Base-by-base conservation (phyloP, 2,329 filamentous ascomycete species). In the Sarocladium strictum region DNA sequence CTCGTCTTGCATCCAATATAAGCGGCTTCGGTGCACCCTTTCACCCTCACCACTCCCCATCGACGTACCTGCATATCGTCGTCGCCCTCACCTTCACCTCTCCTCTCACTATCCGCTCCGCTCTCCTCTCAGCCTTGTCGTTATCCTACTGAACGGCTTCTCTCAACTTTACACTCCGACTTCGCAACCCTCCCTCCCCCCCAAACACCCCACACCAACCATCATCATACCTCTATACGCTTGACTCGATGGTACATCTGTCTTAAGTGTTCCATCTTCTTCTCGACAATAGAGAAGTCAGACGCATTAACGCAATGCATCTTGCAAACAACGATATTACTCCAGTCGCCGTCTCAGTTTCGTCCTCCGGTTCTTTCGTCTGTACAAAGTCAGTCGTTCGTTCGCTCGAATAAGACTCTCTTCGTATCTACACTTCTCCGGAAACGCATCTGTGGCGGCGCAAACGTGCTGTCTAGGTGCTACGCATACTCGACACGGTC, bases 341-440 rank as follows among this genome's bases (percentile, higher is more conserved):
- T 74, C 77, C 81, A 84, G 82, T 85, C 80, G 81, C 76, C 78
- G 73, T 80, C 79, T 78, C 74, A 71, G 78, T 75, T 72, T 75
- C 72, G 80, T 81, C 77, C 67, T 75, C 79, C 79, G 78, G 79
- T 80, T 69, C 74, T 67, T 75, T 80, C 75, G 68, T 75, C 73
- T 68, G 75, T 79, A 75, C 76, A 77, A 75, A 74, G 67, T 72
- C 70, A 68, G 71, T 69, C 69, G 64, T 64, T 65, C 66, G 65
- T 69, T 62, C 60, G 55, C 57, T 67, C 64, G 68, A 74, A 67
- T 80, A 78, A 47, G 70, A 37, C 52, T 35, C 56, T 40, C 69
- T 66, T 64, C 65, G 71, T 78, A 67, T 61, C 62, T 51, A 35
- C 47, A 51, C 17, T 19, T 11, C 29, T 21, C 61, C 62, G 61